A percentile compares a stretch with the other conserved stretches of the same genome.
Conservation (phyloP, 441 rosid species). For the Metrosideros polymorpha region DNA sequence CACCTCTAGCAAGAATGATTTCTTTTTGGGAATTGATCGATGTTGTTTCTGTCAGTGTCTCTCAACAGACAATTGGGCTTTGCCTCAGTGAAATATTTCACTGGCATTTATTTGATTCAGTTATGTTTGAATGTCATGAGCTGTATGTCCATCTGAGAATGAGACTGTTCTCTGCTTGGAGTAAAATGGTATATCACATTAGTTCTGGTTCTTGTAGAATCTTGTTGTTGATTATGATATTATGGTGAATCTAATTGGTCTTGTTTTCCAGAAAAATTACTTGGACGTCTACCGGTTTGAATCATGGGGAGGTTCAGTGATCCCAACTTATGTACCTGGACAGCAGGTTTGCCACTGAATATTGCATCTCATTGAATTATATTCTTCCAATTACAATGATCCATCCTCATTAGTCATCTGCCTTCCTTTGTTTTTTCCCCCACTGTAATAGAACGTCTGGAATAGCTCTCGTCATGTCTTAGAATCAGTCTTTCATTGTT, state of each 20-base stretch:
- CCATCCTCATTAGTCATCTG: neutral
- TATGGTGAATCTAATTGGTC: neutral
- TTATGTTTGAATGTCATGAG: neutral
- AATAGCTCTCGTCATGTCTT: neutral
- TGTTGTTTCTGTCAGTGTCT: neutral
- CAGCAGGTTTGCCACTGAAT: conserved; percentile 60
- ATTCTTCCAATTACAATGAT: neutral
- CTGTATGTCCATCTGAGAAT: neutral
- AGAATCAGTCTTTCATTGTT: neutral
- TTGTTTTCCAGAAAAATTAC: conserved; percentile 73
- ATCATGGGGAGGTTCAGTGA: conserved; percentile 95
- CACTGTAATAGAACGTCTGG: neutral
- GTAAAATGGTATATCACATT: neutral
- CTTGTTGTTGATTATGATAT: neutral
- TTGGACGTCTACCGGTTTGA: conserved; percentile 89
- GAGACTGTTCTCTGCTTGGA: neutral
- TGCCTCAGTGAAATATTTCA: neutral
- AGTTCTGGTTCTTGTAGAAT: neutral
- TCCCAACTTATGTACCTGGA: conserved; percentile 68
- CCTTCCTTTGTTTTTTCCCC: neutral
- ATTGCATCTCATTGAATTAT: neutral
- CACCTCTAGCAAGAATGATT: neutral
- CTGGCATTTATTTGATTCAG: neutral
- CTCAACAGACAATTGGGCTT: neutral
- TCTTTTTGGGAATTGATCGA: neutral